These are phyloP conservation scores for Wickerhamiella slavikovae DNA, from an alignment of 805 yeast species.

Conservation along the genomic window DNA sequence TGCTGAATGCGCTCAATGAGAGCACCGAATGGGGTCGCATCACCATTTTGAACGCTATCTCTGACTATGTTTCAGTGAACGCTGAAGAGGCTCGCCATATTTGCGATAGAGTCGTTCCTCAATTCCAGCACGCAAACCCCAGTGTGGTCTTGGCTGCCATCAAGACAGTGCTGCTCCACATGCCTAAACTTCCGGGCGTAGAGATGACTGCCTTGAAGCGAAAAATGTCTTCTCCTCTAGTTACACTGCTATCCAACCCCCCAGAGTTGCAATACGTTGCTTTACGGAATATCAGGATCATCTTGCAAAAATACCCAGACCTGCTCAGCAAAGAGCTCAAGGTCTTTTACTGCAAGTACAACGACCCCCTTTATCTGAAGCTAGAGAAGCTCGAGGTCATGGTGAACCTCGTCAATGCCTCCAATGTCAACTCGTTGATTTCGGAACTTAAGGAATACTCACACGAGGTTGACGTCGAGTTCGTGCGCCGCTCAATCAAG, in stretches of 20 bases:
- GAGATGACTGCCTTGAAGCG: slow-evolving; percentile 30
- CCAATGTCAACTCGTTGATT: slow-evolving; percentile 41
- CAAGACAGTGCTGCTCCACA: slow-evolving; percentile 55
- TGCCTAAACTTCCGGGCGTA: slow-evolving; percentile 14
- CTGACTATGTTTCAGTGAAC: slow-evolving; percentile 41
- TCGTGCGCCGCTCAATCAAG: slow-evolving; percentile 74
- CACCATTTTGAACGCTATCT: slow-evolving; percentile 61
- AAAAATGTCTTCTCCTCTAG: slow-evolving; percentile 68
- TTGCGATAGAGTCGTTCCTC: slow-evolving; percentile 79
- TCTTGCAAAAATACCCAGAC: slow-evolving; percentile 72
- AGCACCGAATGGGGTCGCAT: slow-evolving; percentile 99
- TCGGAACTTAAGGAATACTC: slow-evolving; percentile 75
- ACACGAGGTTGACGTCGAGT: slow-evolving; percentile 68
- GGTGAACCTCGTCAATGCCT: slow-evolving; percentile 49
- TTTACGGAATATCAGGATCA: slow-evolving; percentile 70
- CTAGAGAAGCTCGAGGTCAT: slow-evolving; percentile 86
- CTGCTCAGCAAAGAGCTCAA: slow-evolving; percentile 60
- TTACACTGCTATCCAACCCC: slow-evolving; percentile 67
- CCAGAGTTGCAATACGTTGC: slow-evolving; percentile 94
- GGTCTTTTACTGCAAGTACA: slow-evolving; percentile 75
- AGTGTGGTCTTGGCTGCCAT: slow-evolving; percentile 78
- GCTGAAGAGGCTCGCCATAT: slow-evolving; percentile 60
- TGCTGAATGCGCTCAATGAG: slow-evolving; percentile 74
- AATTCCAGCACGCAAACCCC: slow-evolving; percentile 90
- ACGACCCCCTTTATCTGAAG: slow-evolving; percentile 81